Base-by-base conservation (phyloP, 176 grass and related monocot genomes). In the Tuctoria greenei region DNA sequence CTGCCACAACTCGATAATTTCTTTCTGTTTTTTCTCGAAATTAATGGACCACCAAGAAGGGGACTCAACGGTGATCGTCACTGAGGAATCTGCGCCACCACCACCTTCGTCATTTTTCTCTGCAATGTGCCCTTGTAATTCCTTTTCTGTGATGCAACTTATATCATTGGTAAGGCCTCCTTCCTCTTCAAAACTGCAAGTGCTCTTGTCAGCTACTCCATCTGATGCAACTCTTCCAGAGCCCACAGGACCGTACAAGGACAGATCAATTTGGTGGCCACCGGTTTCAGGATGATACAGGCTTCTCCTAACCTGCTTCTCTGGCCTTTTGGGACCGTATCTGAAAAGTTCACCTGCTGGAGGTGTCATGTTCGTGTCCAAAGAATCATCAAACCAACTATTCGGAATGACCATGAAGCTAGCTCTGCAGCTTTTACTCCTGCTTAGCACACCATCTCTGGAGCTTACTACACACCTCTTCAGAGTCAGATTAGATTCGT, bases 1-100 rank as follows among this genome's bases (percentile, higher is more conserved):
- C 2, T 98, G 91, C 95, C 95, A 98, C 54, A 98, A 42, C 74
- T 92, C 82, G 34, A 98, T 66, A 20, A 95, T 90, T 63, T 92
- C 91, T 56, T 63, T 75, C 38, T 90, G 95, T 78, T 89, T 98
- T 74, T 71, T 86, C 68, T 76, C 79, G 14, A 98, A 98, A 60
- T 92, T 67, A 25, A 88, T 49, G 6, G 42, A n/a, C 89, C 88
- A 92, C 20, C 58, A 42, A 3, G 84, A 76, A 55, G 73, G 79
- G 58, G 89, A 84, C 5, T 78, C 81, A 13, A 64, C 40, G 21
- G 71, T 74, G 24, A 17, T 31, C 14, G 45, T 85, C 41, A 44
- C n/a, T 6, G 64, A 41, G 8, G 59, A 75, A 36, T 79, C 37
- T 26, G 67, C 35, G 14, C 64, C 57, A 49, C 56, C 57, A 49